Evolutionary conservation across 139 green algal genomes (phyloP).

Genomic region (Edaphochlamys debaryana): DNA sequence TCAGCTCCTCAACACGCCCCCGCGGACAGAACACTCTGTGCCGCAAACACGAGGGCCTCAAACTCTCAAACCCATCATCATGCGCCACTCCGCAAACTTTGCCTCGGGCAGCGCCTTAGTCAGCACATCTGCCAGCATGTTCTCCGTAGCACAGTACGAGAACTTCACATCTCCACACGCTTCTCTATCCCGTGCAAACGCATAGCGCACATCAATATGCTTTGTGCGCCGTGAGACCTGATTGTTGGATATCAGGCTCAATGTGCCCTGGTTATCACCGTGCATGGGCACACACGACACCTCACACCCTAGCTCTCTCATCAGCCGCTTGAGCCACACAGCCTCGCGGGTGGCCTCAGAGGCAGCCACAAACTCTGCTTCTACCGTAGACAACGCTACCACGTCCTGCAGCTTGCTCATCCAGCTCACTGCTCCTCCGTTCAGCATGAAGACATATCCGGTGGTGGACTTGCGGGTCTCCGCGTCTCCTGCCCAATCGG

Average conservation of each 20-base stretch:
- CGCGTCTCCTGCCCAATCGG: slow-evolving; percentile 54
- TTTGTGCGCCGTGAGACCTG: slow-evolving; percentile 44
- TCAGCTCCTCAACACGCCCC: no score
- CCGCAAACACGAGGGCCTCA: no score
- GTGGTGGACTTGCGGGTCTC: slow-evolving; percentile 46
- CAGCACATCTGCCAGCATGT: slow-evolving; percentile 45
- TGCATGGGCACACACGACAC: slow-evolving; percentile 2
- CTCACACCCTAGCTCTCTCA: not conserved
- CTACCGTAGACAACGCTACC: not conserved
- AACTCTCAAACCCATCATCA: no score
- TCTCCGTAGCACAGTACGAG: slow-evolving; percentile 21
- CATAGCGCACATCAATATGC: slow-evolving; percentile 57
- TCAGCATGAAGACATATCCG: not conserved
- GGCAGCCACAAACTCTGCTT: not conserved
- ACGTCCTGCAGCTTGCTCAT: not conserved
- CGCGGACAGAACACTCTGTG: no score
- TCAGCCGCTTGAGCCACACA: not conserved
- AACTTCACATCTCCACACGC: slow-evolving; percentile 15
- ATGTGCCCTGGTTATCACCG: slow-evolving; percentile 55
- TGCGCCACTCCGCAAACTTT: no score
- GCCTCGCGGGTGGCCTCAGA: not conserved
- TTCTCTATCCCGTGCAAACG: slow-evolving; percentile 41
- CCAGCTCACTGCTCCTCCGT: not conserved
- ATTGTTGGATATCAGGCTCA: slow-evolving; percentile 49
- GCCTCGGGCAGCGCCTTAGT: slow-evolving; percentile 48